These are phyloP conservation scores for Pestalotiopsis sp. DNA, from an alignment of 2,329 filamentous ascomycete genomes.

Conservation along the genomic window DNA sequence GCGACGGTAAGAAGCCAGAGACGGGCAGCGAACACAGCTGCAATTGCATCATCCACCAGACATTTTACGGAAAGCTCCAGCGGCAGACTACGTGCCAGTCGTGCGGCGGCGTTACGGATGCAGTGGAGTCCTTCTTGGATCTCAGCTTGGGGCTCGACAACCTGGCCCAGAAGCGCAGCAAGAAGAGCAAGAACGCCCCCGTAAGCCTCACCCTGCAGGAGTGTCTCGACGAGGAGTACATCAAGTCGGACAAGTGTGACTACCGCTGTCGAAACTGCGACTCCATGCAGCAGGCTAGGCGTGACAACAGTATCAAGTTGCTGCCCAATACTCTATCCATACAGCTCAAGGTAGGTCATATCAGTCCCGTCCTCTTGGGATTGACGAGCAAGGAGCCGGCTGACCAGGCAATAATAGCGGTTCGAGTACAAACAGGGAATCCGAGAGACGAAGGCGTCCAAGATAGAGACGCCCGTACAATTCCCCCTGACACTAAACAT, in stretches of 20 bases:
- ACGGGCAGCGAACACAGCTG: conserved; percentile 67
- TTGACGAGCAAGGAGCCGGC: neutral
- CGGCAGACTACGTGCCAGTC: conserved; percentile 90
- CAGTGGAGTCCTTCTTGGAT: conserved; percentile 88
- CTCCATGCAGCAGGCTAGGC: conserved; percentile 75
- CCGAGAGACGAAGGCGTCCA: conserved; percentile 73
- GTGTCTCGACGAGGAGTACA: conserved; percentile 85
- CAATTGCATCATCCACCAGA: conserved; percentile 90
- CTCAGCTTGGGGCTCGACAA: conserved; percentile 85
- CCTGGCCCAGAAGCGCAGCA: conserved; percentile 65
- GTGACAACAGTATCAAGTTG: conserved; percentile 82
- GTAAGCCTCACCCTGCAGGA: conserved; percentile 63
- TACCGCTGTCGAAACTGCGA: conserved; percentile 86
- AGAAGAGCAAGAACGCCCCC: conserved; percentile 51
- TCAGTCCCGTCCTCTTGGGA: neutral
- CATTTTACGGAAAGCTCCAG: conserved; percentile 89
- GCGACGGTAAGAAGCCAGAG: conserved; percentile 66
- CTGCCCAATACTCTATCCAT: conserved; percentile 89
- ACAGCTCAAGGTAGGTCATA: conserved; percentile 77
- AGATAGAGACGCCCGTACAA: conserved; percentile 83
- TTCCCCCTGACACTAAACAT: conserved; percentile 90
- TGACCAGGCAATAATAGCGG: conserved; percentile 38
- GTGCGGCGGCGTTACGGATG: conserved; percentile 80
- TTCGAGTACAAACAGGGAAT: conserved; percentile 74
- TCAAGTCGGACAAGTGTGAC: conserved; percentile 83